Evolutionary conservation across 208 protist species (phyloP).

Genomic region (Trypanosoma platydactyli): DNA sequence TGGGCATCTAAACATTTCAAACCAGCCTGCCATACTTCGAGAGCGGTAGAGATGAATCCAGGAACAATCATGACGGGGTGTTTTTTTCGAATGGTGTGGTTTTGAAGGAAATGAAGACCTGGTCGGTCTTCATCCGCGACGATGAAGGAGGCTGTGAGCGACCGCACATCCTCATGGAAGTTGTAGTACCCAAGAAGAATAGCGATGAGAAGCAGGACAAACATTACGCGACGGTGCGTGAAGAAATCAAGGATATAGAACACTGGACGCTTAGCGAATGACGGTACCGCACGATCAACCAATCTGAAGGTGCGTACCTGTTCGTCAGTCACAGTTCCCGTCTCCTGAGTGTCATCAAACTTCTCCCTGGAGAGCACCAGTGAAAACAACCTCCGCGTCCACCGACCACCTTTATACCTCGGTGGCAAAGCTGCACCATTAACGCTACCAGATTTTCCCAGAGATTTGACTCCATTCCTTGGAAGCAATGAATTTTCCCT

Average conservation of each 20-base stretch:
- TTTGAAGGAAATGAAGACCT: slow-evolving; percentile 58
- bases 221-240: slow-evolving; percentile 46
- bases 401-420: neutral
- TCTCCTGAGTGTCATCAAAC: slow-evolving; percentile 26
- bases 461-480: neutral
- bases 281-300: slow-evolving; percentile 31
- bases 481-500: neutral
- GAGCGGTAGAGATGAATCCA: slow-evolving; percentile 83
- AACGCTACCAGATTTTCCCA: neutral
- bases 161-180: slow-evolving; percentile 27
- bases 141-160: slow-evolving; percentile 52
- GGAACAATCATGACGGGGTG: slow-evolving; percentile 85
- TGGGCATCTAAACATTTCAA: slow-evolving; percentile 52
- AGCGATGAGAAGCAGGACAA: slow-evolving; percentile 27
- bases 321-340: slow-evolving; percentile 28
- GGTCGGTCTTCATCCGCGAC: slow-evolving; percentile 71
- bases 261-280: slow-evolving; percentile 33
- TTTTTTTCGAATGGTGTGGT: slow-evolving; percentile 56
- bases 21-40: slow-evolving; percentile 83
- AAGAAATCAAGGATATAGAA: slow-evolving; percentile 62
- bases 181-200: slow-evolving; percentile 24
- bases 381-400: slow-evolving; percentile 10
- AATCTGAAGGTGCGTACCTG: slow-evolving; percentile 35
- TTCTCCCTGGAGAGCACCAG: slow-evolving; percentile 28
- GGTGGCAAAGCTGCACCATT: neutral